Percentiles rank a stretch among this genome's conserved stretches.
phyloP scores from a whole-genome alignment of 352 stramenopile species.

The Pythium apleroticum region DNA sequence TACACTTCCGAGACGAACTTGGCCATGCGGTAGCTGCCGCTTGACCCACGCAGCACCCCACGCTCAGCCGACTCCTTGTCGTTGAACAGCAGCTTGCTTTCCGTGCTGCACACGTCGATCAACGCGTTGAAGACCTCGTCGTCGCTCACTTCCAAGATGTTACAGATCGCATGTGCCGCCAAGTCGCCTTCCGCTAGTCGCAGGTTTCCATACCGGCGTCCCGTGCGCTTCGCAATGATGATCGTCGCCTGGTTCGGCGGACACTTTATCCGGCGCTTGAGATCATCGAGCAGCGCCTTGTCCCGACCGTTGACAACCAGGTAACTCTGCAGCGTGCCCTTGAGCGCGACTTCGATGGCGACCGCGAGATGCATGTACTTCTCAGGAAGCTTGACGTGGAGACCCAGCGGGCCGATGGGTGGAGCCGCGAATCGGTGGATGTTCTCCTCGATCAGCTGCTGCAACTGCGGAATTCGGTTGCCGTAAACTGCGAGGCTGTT shows the following conservation, averaged over 20 bases:
- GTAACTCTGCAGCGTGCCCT: conserved; percentile 74
- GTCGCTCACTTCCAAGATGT: conserved; percentile 69
- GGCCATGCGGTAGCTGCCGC: conserved; percentile 62
- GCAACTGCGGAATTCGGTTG: conserved; percentile 62
- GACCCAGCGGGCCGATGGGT: conserved; percentile 71
- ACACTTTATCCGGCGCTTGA: conserved; percentile 71
- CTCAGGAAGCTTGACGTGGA: conserved; percentile 74
- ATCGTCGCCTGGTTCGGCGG: conserved; percentile 74
- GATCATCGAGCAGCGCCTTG: conserved; percentile 70
- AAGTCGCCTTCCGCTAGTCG: conserved; percentile 54
- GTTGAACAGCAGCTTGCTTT: conserved; percentile 75
- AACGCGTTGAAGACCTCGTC: conserved; percentile 84
- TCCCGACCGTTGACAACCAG: conserved; percentile 74
- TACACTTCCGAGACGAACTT: conserved; percentile 71
- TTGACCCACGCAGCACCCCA: conserved; percentile 51
- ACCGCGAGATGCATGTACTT: conserved; percentile 64
- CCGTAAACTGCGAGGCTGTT: conserved; percentile 69
- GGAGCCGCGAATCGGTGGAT: conserved; percentile 54
- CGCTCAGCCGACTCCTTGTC: conserved; percentile 54
- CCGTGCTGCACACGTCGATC: conserved; percentile 73
- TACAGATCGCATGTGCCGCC: conserved; percentile 65
- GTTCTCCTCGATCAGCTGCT: conserved; percentile 77
- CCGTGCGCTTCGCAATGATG: conserved; percentile 67
- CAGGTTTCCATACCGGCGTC: conserved; percentile 55
- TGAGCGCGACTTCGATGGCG: conserved; percentile 72